Evolutionary conservation across 2,329 filamentous ascomycete species (phyloP), one percentile per base, ranked within the genome.

Genomic region (Cladophialophora yegresii): DNA sequence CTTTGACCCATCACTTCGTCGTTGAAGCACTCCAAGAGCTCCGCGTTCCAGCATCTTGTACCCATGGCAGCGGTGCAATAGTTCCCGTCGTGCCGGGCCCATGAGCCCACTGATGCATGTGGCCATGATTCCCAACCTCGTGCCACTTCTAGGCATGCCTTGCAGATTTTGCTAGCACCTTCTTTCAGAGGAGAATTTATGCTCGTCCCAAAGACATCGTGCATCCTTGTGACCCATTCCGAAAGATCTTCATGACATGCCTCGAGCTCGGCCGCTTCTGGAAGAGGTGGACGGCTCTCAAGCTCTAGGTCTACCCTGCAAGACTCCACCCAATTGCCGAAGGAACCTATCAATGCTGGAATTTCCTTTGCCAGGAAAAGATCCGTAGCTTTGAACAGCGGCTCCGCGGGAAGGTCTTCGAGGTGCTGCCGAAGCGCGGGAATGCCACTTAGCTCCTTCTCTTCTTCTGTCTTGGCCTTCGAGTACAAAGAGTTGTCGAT

Each of bases 1-100:
- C 23, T 53, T 10, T 36, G 16, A 12, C 32, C 26, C 54, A 33
- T 51, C 22, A 56, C 30, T 20, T 10, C 16, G 10, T 32, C 13
- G 12, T 40, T 30, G 57, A 64, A 60, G 32, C 28, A 51, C 6
- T 3, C n/a, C n/a, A 55, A n/a, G 5, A 64, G 50, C 12, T 64
- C 62, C 9, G 10, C 13, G 51, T 64, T 64, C 62, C 62, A 43
- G 36, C 36, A 43, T 43, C 36, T 43, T 43, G 36, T 5, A 20
- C 36, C 36, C 13, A 43, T 43, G 36, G 13, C 8, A 43, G 2
- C 16, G 16, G 36, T 43, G 16, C 36, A 16, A 43, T 43, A 43
- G 16, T 13, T 43, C 16, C 36, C 36, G 36, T 43, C 36, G 16
- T 43, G 16, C n/a, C 36, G 16, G n/a, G 16, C 36, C 36, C 36